A percentile compares a stretch with the other conserved stretches of the same genome.
These are phyloP conservation scores for Cyberlindnera japonica DNA, from an alignment of 805 yeast genomes.

Conservation along the genomic window DNA sequence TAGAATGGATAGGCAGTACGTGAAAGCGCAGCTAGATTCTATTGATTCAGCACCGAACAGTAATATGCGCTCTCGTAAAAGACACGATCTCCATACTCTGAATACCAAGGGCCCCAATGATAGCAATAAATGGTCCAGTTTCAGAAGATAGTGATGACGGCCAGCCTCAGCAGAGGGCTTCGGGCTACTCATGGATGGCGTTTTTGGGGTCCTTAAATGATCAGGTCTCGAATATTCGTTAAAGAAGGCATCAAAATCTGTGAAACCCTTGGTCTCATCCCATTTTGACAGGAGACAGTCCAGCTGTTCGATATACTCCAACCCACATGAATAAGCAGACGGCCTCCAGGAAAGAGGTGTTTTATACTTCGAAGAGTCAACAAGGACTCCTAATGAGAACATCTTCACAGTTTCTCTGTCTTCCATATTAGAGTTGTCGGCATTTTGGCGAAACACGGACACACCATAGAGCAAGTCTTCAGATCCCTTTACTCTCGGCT, in stretches of 20 bases:
- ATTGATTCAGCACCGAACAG: slow-evolving; percentile 37
- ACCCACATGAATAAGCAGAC: slow-evolving; percentile 38
- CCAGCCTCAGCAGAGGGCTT: not conserved
- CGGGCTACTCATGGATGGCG: not conserved
- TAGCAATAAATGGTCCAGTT: slow-evolving; percentile 44
- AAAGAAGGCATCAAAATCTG: slow-evolving; percentile 26
- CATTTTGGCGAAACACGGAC: slow-evolving; percentile 47
- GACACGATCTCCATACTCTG: slow-evolving; percentile 57
- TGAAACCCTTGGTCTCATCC: slow-evolving; percentile 21
- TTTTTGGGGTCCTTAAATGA: slow-evolving; percentile 1
- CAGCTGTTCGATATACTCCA: slow-evolving; percentile 40
- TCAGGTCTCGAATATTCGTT: slow-evolving; percentile 16
- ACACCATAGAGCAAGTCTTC: slow-evolving; percentile 41
- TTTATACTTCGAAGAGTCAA: slow-evolving; percentile 37
- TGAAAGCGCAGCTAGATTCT: slow-evolving; percentile 43
- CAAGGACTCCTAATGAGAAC: slow-evolving; percentile 61
- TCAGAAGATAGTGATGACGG: slow-evolving; percentile 42
- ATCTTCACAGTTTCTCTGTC: slow-evolving; percentile 48
- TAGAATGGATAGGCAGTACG: slow-evolving; percentile 57
- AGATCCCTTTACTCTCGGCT: slow-evolving; percentile 24
- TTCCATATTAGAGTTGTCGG: slow-evolving; percentile 24
- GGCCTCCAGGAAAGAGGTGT: slow-evolving; percentile 37
- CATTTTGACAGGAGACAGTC: slow-evolving; percentile 27
- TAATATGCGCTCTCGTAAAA: slow-evolving; percentile 55
- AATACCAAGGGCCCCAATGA: slow-evolving; percentile 63